Evolutionary conservation across 192 early-diverging fungal genomes (phyloP).

Genomic region (Chytriomyces hyalinus): DNA sequence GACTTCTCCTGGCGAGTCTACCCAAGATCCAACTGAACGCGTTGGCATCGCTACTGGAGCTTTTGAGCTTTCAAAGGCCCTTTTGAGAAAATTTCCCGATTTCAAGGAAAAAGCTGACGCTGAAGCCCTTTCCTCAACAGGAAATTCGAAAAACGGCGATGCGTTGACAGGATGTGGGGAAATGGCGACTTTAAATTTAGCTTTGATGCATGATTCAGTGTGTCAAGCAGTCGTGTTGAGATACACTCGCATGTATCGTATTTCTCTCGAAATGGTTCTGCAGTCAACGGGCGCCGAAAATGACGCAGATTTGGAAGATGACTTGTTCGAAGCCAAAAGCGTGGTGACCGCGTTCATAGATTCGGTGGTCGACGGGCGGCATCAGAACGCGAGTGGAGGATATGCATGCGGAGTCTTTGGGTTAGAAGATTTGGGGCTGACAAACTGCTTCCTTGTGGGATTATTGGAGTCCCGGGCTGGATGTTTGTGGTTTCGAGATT

Average conservation of each 20-base stretch:
- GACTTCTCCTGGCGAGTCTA: background rate
- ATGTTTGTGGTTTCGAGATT: background rate
- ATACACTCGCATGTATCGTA: background rate
- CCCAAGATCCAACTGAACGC: too few relatives aligned
- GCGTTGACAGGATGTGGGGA: too few relatives aligned
- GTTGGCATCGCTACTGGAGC: too few relatives aligned
- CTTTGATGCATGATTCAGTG: background rate
- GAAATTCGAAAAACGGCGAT: too few relatives aligned
- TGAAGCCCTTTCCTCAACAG: too few relatives aligned
- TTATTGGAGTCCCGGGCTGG: background rate
- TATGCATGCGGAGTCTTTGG: slow-evolving; percentile 8
- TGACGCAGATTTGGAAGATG: too few relatives aligned
- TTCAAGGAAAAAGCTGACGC: too few relatives aligned
- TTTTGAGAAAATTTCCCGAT: too few relatives aligned
- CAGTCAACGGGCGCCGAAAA: background rate
- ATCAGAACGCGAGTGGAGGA: background rate
- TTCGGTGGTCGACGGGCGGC: too few relatives aligned
- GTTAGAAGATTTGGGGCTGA: slow-evolving; percentile 5
- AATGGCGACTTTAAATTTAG: background rate
- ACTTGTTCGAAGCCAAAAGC: too few relatives aligned
- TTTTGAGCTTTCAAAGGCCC: too few relatives aligned
- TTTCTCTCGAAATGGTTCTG: slow-evolving; percentile 1
- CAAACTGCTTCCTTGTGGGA: slow-evolving; percentile 19
- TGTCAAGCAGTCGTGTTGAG: slow-evolving; percentile 6
- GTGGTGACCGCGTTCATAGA: too few relatives aligned